phyloP scores from a whole-genome alignment of 495 filamentous ascomycete genomes.

The Xylaria curta region DNA sequence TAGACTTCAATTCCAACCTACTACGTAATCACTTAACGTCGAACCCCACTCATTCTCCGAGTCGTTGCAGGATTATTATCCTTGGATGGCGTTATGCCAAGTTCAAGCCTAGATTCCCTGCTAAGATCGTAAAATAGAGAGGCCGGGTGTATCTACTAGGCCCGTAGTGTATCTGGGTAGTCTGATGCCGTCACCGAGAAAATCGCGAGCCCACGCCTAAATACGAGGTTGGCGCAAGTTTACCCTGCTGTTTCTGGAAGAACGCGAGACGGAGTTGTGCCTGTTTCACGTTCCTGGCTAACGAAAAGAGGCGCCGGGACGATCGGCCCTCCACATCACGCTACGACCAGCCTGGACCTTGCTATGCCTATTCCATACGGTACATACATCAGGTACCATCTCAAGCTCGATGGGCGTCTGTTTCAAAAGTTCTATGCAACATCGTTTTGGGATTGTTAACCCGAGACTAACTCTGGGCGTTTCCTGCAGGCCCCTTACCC shows the following conservation, averaged over 20 bases:
- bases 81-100: not conserved
- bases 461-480: constrained; percentile 26
- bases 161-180: not conserved
- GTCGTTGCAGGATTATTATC: constrained; percentile 1
- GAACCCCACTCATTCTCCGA: constrained; percentile 1
- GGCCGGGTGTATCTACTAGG: not conserved
- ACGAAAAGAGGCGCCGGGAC: constrained; percentile 14
- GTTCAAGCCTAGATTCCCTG: not conserved
- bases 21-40: constrained; percentile 4
- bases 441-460: constrained; percentile 20
- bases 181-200: constrained; percentile 6
- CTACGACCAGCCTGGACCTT: not conserved
- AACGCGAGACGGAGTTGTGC: constrained; percentile 23
- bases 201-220: not conserved
- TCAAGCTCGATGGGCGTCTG: constrained; percentile 9
- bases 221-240: not conserved
- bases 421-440: constrained; percentile 24
- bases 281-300: constrained; percentile 28
- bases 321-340: constrained; percentile 18
- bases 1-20: not conserved
- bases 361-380: constrained; percentile 18
- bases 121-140: constrained; percentile 9
- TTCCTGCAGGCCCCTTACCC: not conserved
- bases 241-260: constrained; percentile 22
- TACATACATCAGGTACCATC: constrained; percentile 16